phyloP scores from a whole-genome alignment of 1,139 yeast species.

The Blastobotrys apis region DNA sequence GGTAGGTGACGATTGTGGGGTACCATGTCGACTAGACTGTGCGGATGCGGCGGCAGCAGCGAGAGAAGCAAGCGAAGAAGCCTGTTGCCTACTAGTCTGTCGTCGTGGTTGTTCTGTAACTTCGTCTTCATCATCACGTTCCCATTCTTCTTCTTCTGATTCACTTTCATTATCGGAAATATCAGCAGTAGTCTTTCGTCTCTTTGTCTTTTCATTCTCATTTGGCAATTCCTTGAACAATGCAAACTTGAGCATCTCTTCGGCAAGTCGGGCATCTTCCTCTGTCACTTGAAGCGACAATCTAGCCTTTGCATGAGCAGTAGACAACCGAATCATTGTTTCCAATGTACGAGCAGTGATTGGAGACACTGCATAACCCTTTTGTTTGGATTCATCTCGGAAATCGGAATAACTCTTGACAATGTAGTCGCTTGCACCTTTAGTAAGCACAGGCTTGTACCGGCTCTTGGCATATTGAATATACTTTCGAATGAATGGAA shows the following conservation, averaged over 20 bases:
- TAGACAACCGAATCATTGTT: conserved; percentile 88
- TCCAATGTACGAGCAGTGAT: conserved; percentile 97
- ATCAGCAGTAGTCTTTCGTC: conserved; percentile 26
- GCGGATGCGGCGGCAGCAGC: conserved; percentile 10
- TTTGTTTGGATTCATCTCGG: conserved; percentile 68
- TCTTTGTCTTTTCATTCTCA: conserved; percentile 26
- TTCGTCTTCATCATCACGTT: conserved; percentile 26
- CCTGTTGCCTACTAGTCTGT: neutral
- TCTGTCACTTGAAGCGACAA: conserved; percentile 69
- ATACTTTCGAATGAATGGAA: conserved; percentile 85
- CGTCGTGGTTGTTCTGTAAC: conserved; percentile 19
- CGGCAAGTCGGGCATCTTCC: conserved; percentile 83
- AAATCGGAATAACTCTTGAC: conserved; percentile 74
- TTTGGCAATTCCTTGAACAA: conserved; percentile 65
- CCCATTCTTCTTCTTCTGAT: conserved; percentile 23
- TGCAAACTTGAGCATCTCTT: conserved; percentile 77
- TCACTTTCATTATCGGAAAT: conserved; percentile 29
- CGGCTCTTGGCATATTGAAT: conserved; percentile 92
- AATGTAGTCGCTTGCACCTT: conserved; percentile 75
- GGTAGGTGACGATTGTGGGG: conserved; percentile 6
- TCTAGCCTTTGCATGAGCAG: conserved; percentile 96
- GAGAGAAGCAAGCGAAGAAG: conserved; percentile 4
- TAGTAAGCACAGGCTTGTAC: conserved; percentile 73
- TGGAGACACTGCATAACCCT: conserved; percentile 50
- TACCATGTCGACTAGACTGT: neutral